Conservation (phyloP, 2,329 filamentous ascomycete species). For the Cladosporium sp. region DNA sequence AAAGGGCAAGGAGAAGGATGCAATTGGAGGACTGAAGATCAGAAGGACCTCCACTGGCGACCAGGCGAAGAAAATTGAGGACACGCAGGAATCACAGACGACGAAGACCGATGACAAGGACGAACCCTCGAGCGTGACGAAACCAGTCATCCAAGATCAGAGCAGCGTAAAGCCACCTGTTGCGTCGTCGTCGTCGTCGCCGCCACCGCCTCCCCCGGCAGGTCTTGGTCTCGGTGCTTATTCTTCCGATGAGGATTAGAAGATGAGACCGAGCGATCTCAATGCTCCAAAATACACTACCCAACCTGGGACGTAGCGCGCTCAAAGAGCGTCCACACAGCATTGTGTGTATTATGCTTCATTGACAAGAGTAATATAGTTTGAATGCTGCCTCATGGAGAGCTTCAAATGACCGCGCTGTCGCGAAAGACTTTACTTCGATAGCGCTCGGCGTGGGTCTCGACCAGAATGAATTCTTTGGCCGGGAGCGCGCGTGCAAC, state of each 20-base stretch:
- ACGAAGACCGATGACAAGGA: not conserved
- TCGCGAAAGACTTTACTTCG: too few species aligned
- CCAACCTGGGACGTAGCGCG: too few species aligned
- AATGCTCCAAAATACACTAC: too few species aligned
- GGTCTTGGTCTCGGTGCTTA: slow-evolving; percentile 38
- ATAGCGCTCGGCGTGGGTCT: too few species aligned
- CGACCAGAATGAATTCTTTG: too few species aligned
- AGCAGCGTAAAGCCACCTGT: not conserved
- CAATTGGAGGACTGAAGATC: slow-evolving; percentile 43
- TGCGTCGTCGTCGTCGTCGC: slow-evolving; percentile 18
- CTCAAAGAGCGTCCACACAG: too few species aligned
- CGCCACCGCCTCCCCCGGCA: slow-evolving; percentile 12
- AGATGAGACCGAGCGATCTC: not conserved
- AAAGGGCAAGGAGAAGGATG: slow-evolving; percentile 31
- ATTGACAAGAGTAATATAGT: too few species aligned
- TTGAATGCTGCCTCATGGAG: too few species aligned
- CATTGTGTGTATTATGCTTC: too few species aligned
- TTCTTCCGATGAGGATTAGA: slow-evolving; percentile 41
- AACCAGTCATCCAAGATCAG: not conserved
- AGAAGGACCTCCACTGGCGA: slow-evolving; percentile 34
- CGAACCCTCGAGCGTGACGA: not conserved
- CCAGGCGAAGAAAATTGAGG: slow-evolving; percentile 9
- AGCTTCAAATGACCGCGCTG: too few species aligned
- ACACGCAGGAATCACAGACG: not conserved
- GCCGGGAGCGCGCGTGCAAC: too few species aligned